Conservation (phyloP, 2,329 filamentous ascomycete species). For the Fusarium palustre region DNA sequence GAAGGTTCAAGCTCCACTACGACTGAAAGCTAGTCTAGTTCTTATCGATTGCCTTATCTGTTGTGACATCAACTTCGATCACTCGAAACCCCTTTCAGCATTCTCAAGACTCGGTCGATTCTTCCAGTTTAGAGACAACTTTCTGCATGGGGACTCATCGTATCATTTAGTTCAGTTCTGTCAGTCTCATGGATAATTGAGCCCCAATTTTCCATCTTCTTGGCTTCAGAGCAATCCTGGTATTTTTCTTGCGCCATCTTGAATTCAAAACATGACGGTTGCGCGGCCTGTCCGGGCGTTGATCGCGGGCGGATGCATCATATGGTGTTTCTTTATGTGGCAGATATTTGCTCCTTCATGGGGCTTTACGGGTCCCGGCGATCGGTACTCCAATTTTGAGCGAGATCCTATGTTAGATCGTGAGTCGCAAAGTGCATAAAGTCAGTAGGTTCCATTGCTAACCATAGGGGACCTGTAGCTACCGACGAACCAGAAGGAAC, state of each 20-base stretch:
- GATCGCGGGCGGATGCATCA: conserved; percentile 74
- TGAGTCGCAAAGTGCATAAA: conserved; percentile 59
- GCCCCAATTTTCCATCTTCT: conserved; percentile 9
- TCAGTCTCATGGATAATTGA: conserved; percentile 38
- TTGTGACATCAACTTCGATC: conserved; percentile 42
- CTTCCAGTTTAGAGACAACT: conserved; percentile 7
- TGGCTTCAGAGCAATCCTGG: conserved; percentile 22
- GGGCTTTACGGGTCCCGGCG: conserved; percentile 56
- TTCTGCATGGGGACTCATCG: not conserved
- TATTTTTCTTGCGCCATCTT: conserved; percentile 10
- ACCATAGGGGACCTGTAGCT: conserved; percentile 61
- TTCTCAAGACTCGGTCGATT: conserved; percentile 4
- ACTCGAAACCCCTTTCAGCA: conserved; percentile 40
- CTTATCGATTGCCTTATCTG: conserved; percentile 32
- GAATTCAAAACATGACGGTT: conserved; percentile 74
- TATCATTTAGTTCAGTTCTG: not conserved
- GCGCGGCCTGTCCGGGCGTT: conserved; percentile 86
- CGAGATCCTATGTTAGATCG: conserved; percentile 89
- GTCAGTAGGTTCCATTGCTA: conserved; percentile 17
- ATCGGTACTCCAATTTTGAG: conserved; percentile 69
- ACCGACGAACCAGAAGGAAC: conserved; percentile 85
- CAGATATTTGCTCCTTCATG: conserved; percentile 74
- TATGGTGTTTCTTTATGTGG: conserved; percentile 84
- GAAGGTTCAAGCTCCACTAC: conserved; percentile 28
- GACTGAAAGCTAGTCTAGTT: not conserved